Evolutionary conservation across 495 filamentous ascomycete genomes (phyloP).

Genomic region (Aspergillus ellipticus): DNA sequence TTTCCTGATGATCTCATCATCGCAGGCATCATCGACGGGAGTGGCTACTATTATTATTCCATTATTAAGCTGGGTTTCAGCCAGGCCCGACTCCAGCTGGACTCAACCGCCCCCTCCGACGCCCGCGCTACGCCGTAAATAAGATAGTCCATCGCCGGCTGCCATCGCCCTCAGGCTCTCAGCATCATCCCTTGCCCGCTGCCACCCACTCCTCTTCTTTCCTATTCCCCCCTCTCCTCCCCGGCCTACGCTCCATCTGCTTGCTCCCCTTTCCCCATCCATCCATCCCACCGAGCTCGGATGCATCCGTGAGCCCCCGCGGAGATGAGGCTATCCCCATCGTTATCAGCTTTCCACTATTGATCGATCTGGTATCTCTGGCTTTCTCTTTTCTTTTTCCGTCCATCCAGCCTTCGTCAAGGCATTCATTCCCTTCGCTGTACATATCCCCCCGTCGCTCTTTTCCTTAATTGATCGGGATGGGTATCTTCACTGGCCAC

Average conservation of each 20-base stretch:
- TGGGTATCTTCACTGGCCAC: conserved; percentile 10
- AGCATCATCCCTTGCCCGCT: not conserved
- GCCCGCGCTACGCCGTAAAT: not conserved
- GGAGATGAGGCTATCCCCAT: conserved; percentile 5
- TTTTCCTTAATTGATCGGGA: conserved; percentile 13
- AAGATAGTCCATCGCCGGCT: not conserved
- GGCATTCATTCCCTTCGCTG: not conserved
- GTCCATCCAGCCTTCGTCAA: not conserved
- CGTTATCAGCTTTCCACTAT: not conserved
- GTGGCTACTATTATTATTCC: too few relatives aligned
- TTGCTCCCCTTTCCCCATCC: not conserved
- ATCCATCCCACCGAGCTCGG: not conserved
- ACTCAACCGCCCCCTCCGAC: not conserved
- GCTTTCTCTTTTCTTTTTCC: not conserved
- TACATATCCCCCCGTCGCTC: not conserved
- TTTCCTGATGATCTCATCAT: too few relatives aligned
- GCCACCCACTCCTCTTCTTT: conserved; percentile 1
- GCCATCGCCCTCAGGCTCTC: not conserved
- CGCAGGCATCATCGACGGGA: too few relatives aligned
- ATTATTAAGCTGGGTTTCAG: not conserved
- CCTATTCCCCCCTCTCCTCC: not conserved
- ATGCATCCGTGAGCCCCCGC: not conserved
- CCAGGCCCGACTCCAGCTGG: too few relatives aligned
- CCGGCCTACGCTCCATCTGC: too few relatives aligned
- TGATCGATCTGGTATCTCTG: not conserved